A percentile compares a stretch with the other conserved stretches of the same genome.
Conservation (phyloP, 768 basidiomycete genomes). For the Podaxis pistillaris region DNA sequence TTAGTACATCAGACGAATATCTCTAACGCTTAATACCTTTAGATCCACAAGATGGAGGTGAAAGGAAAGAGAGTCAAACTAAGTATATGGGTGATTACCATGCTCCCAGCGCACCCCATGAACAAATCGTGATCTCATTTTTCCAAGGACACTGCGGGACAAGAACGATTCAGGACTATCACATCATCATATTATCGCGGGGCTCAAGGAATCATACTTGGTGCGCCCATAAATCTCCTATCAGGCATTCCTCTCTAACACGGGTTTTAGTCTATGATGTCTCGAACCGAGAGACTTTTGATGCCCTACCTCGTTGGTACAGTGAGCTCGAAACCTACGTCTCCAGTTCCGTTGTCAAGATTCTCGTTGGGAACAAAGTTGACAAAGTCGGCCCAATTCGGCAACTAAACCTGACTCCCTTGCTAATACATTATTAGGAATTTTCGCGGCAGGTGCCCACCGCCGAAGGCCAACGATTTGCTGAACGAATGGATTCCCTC, state of each 20-base stretch:
- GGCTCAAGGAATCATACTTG: constrained; percentile 79
- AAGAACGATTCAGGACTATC: constrained; percentile 94
- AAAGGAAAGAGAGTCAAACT: constrained; percentile 85
- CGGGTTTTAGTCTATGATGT: constrained; percentile 85
- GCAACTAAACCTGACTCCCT: not conserved
- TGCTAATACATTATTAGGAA: constrained; percentile 49
- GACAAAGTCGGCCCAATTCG: constrained; percentile 56
- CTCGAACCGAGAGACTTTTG: constrained; percentile 87
- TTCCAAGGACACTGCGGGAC: constrained; percentile 89
- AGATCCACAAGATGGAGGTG: constrained; percentile 89
- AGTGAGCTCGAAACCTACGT: constrained; percentile 94
- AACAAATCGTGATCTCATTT: not conserved
- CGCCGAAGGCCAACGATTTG: constrained; percentile 77
- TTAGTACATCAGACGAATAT: not conserved
- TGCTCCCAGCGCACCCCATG: not conserved
- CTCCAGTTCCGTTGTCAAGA: constrained; percentile 81
- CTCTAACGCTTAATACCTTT: constrained; percentile 11
- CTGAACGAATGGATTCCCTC: constrained; percentile 74
- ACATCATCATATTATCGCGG: constrained; percentile 95
- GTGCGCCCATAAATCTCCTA: constrained; percentile 31
- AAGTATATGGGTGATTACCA: constrained; percentile 84
- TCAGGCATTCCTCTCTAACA: not conserved
- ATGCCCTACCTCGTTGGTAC: constrained; percentile 92
- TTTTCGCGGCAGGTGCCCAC: constrained; percentile 85
- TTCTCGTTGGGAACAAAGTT: constrained; percentile 92